Evolutionary conservation across 2,329 filamentous ascomycete species (phyloP).

Genomic region (Cladosporium velox): DNA sequence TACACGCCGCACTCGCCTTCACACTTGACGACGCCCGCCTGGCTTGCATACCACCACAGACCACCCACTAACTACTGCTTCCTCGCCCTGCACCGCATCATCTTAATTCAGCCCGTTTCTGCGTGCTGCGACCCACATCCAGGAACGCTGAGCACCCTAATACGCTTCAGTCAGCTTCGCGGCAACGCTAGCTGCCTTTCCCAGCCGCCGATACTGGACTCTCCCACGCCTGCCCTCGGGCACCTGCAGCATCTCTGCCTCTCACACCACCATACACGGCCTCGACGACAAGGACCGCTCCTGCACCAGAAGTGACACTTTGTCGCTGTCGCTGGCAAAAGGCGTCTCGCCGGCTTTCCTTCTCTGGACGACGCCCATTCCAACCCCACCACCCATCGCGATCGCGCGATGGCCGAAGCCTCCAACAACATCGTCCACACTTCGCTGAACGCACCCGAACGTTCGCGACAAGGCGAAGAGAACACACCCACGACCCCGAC

Average conservation of each 20-base stretch:
- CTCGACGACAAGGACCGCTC: neutral
- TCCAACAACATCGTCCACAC: conserved; percentile 56
- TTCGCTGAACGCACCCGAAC: conserved; percentile 48
- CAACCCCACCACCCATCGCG: neutral
- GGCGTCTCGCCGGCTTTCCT: conserved; percentile 4
- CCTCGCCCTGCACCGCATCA: neutral
- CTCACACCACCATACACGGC: conserved; percentile 1
- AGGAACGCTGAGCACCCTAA: conserved; percentile 17
- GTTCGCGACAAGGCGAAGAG: conserved; percentile 53
- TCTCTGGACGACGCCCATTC: conserved; percentile 15
- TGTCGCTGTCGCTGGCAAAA: neutral
- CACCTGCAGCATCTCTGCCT: conserved; percentile 16
- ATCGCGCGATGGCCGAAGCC: conserved; percentile 20
- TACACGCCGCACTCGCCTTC: neutral
- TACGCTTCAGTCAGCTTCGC: conserved; percentile 11
- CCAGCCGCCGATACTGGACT: conserved; percentile 18
- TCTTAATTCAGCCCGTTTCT: conserved; percentile 3
- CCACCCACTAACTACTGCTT: too few species aligned
- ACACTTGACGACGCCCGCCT: conserved; percentile 4
- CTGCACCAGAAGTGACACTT: neutral
- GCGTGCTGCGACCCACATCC: conserved; percentile 12
- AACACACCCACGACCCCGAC: conserved; percentile 60
- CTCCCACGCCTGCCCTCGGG: conserved; percentile 17
- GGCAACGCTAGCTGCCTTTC: conserved; percentile 13
- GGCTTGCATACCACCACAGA: neutral